phyloP scores from a whole-genome alignment of 2,329 filamentous ascomycete genomes.

The Diplodia intermedia region DNA sequence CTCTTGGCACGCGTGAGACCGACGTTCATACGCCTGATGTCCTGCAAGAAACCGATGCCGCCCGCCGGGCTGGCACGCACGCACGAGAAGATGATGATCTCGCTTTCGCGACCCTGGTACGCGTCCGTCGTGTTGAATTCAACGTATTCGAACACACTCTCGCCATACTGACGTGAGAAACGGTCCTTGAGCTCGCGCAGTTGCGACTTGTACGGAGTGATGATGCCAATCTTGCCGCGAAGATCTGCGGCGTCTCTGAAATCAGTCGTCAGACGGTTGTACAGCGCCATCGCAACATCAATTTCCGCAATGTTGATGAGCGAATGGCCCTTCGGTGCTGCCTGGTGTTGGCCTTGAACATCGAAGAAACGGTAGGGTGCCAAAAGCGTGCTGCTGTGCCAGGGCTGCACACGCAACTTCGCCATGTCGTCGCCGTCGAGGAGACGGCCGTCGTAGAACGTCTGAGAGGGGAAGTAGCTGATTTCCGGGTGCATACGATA shows the following conservation, averaged over 20 bases:
- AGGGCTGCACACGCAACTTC: constrained; percentile 74
- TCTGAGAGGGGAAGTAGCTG: constrained; percentile 83
- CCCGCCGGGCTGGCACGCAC: constrained; percentile 89
- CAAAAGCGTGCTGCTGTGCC: constrained; percentile 83
- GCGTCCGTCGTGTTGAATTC: constrained; percentile 99
- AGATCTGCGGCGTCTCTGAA: constrained; percentile 68
- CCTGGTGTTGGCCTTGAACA: constrained; percentile 84
- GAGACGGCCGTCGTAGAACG: constrained; percentile 90
- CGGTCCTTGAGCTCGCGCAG: constrained; percentile 77
- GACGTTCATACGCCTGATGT: constrained; percentile 99
- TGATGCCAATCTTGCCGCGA: constrained; percentile 88
- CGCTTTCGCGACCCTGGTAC: constrained; percentile 94
- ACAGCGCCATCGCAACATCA: constrained; percentile 84
- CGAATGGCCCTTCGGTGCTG: constrained; percentile 83
- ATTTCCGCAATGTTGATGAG: constrained; percentile 89
- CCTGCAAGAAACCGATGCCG: constrained; percentile 98
- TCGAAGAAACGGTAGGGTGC: constrained; percentile 98
- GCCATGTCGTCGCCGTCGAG: constrained; percentile 87
- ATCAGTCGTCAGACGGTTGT: constrained; percentile 77
- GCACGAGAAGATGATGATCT: constrained; percentile 99
- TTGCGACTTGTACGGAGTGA: constrained; percentile 97
- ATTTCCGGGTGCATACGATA: constrained; percentile 99
- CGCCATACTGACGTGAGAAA: constrained; percentile 76
- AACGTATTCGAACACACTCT: constrained; percentile 75
- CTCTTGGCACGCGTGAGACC: constrained; percentile 96